These are phyloP conservation scores for Phytopythium boreale DNA, from an alignment of 352 stramenopile species.

Conservation along the genomic window DNA sequence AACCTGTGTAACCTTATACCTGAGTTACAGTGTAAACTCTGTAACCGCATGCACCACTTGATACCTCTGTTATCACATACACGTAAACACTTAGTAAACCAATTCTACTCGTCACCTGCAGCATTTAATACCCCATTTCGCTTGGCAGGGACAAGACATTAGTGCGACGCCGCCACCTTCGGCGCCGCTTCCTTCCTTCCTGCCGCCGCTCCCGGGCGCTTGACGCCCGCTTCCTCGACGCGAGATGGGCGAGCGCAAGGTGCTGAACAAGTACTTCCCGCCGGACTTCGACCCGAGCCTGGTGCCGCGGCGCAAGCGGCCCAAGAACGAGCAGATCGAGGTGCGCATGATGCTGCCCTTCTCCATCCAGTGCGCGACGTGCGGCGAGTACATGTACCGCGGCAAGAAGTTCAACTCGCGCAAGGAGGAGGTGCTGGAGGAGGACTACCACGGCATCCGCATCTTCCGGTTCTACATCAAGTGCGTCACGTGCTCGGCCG, in stretches of 20 bases:
- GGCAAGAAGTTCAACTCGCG: slow-evolving; percentile 99
- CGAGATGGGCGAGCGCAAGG: slow-evolving; percentile 99
- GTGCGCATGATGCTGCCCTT: slow-evolving; percentile 99
- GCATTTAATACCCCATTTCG: not conserved
- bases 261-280: slow-evolving; percentile 99
- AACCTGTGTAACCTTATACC: not conserved
- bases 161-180: no score
- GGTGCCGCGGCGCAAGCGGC: slow-evolving; percentile 91
- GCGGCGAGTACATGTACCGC: slow-evolving; percentile 98
- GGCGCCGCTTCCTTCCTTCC: no score
- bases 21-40: no score
- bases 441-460: slow-evolving; percentile 96
- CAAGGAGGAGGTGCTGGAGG: slow-evolving; percentile 96
- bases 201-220: no score
- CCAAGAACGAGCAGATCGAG: slow-evolving; percentile 94
- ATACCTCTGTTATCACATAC: no score
- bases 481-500: slow-evolving; percentile 91
- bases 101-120: no score
- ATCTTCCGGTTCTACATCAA: slow-evolving; percentile 99
- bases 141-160: no score
- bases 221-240: no score
- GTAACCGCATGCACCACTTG: no score
- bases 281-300: slow-evolving; percentile 98
- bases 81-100: no score
- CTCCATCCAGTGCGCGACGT: slow-evolving; percentile 96